phyloP scores from a whole-genome alignment of 768 basidiomycete genomes.

The Lentinula guzmanii region DNA sequence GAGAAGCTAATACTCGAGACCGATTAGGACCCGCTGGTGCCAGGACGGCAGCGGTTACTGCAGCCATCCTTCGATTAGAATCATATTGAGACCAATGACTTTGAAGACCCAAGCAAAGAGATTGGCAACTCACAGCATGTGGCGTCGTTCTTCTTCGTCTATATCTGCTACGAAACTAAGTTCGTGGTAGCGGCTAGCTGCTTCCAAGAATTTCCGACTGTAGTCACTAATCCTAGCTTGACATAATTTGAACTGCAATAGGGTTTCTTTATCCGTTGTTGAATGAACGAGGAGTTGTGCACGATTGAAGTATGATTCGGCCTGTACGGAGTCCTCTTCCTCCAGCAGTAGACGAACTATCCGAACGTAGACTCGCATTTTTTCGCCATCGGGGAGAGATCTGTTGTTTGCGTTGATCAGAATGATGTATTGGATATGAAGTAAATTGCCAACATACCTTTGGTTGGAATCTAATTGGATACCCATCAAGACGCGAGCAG shows the following conservation, averaged over 20 bases:
- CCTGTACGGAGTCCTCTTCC: conserved; percentile 94
- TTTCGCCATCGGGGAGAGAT: conserved; percentile 73
- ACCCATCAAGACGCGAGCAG: conserved; percentile 87
- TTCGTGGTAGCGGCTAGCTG: conserved; percentile 91
- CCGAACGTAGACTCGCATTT: conserved; percentile 85
- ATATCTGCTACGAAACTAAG: conserved; percentile 87
- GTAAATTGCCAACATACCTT: conserved; percentile 42
- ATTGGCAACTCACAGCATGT: conserved; percentile 73
- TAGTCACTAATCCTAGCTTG: conserved; percentile 96
- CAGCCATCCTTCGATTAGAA: conserved; percentile 59
- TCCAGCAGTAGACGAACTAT: conserved; percentile 93
- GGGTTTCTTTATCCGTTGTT: conserved; percentile 70
- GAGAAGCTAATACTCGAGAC: conserved; percentile 84
- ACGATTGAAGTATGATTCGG: conserved; percentile 97
- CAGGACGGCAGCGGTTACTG: conserved; percentile 93
- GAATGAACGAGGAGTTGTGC: conserved; percentile 86
- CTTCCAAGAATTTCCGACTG: conserved; percentile 88
- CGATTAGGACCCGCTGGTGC: conserved; percentile 97
- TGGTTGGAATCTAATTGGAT: conserved; percentile 89
- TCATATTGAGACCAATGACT: not conserved
- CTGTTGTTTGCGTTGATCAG: conserved; percentile 24
- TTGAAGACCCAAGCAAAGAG: not conserved
- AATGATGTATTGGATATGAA: conserved; percentile 4
- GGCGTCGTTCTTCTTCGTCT: conserved; percentile 87
- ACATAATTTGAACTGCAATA: conserved; percentile 83